Base-by-base conservation (phyloP, 345 rosid genomes). In the Eutrema yunnanense region DNA sequence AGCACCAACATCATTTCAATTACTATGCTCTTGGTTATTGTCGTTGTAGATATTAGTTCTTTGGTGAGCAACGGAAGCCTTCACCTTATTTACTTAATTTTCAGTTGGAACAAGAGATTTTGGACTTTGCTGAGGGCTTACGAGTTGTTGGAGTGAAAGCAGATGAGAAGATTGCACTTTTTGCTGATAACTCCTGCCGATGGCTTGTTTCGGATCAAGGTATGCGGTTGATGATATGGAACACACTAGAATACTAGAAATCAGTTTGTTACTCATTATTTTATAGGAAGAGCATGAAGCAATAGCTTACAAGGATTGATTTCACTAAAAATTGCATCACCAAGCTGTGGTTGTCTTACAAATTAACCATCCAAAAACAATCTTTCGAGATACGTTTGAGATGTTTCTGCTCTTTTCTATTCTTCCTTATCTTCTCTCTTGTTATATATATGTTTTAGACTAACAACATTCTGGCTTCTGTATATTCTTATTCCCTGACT, bases 131-230 rank as follows among this genome's bases (percentile, higher is more conserved):
- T 62, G 97, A 91, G 79, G 98, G 98, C 29, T 74, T 94, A 61
- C 81, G 96, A 72, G 81, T 80, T 73, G 77, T 91, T 69, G 97
- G 96, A 79, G 72, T 86, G 57, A 81, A 86, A 73, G 84, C 98
- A 50, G 86, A 87, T 71, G 98, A 94, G 75, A 94, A 91, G 69
- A 50, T 94, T 75, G 86, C 93, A 50, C 89, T 94, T 67, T 94
- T 86, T 86, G 92, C 99, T 54, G 98, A 94, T 80, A 94, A 94
- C 78, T 94, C 99, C 5, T 87, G 86, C 43, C 81, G 99, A 8
- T 94, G 97, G 99, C 90, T 94, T 81, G 83, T 86, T 72, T 85
- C 93, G 6, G 97, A 94, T 82, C 99, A 94, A 91, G 99, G 99
- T 91, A 70, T 14, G 49, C 6, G 6, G 11, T 48, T 22, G 26